Percentiles rank a stretch among this genome's conserved stretches.
Evolutionary conservation across 257 asterid genomes (phyloP).

Genomic region (Solanum dulcamara): DNA sequence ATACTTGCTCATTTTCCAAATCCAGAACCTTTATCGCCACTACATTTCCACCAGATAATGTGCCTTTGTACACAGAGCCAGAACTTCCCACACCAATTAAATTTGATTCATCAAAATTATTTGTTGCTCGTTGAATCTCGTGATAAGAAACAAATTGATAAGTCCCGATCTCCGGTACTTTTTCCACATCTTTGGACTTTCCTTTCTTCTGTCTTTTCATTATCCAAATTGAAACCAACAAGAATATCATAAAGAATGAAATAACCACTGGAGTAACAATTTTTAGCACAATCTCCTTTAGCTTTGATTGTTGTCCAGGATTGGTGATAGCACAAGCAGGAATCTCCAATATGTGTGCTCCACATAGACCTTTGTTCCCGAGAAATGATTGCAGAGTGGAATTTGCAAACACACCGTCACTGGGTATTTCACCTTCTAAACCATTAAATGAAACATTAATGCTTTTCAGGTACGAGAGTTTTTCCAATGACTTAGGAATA

Average conservation of each 20-base stretch:
- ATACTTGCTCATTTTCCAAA: slow-evolving; percentile 1
- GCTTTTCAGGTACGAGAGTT: not conserved
- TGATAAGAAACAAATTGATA: slow-evolving; percentile 6
- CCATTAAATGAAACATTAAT: slow-evolving; percentile 16
- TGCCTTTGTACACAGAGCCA: not conserved
- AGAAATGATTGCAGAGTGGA: slow-evolving; percentile 13
- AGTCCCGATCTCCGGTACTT: not conserved
- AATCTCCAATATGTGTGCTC: not conserved
- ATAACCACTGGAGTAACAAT: slow-evolving; percentile 2
- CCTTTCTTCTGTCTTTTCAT: not conserved
- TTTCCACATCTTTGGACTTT: not conserved
- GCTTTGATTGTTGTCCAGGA: not conserved
- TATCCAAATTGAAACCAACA: slow-evolving; percentile 1
- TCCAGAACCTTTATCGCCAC: slow-evolving; percentile 19
- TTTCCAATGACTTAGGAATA: slow-evolving; percentile 19
- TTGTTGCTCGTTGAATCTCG: slow-evolving; percentile 15
- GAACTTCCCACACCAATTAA: not conserved
- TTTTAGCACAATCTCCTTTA: not conserved
- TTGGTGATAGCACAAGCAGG: not conserved
- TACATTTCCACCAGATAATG: not conserved
- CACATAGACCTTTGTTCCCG: slow-evolving; percentile 14
- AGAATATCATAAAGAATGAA: not conserved
- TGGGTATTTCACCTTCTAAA: slow-evolving; percentile 29
- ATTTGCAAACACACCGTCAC: slow-evolving; percentile 24
- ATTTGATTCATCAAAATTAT: slow-evolving; percentile 11